These are phyloP conservation scores for Russula brevipes DNA, from an alignment of 768 basidiomycete species.

Conservation along the genomic window DNA sequence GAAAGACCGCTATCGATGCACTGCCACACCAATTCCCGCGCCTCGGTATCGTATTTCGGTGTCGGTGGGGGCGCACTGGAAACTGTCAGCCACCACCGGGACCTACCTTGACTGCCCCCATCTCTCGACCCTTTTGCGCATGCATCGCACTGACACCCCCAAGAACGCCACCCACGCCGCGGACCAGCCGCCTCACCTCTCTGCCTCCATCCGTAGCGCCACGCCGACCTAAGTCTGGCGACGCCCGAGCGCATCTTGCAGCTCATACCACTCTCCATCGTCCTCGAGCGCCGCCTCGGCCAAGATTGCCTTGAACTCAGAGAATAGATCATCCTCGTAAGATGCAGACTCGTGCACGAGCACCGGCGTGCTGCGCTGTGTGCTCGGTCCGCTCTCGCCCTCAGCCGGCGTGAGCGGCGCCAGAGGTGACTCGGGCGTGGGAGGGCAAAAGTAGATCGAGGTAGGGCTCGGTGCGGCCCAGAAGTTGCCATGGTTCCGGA, in stretches of 20 bases:
- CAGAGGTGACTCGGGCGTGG: neutral
- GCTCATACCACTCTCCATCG: neutral
- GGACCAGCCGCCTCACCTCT: neutral
- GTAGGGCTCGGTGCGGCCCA: neutral
- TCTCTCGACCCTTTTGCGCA: too few species aligned
- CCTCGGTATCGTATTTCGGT: neutral
- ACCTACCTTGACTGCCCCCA: neutral
- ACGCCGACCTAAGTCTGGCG: neutral
- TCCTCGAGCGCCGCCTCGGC: neutral
- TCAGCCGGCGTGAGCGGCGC: neutral
- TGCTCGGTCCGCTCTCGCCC: neutral
- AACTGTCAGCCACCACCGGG: neutral
- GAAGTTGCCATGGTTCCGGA: neutral
- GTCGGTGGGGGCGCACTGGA: neutral
- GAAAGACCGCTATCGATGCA: constrained; percentile 11
- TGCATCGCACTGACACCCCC: neutral
- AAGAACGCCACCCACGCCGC: neutral
- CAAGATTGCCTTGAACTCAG: constrained; percentile 6
- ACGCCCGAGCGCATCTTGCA: neutral
- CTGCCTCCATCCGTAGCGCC: neutral
- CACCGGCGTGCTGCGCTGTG: neutral
- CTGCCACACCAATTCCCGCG: neutral
- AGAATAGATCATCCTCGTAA: constrained; percentile 7
- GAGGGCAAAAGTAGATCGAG: neutral
- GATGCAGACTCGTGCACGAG: constrained; percentile 6